Evolutionary conservation across 2,329 filamentous ascomycete species (phyloP), one percentile per base, ranked within the genome.

Genomic region (Calonectria ilicicola): DNA sequence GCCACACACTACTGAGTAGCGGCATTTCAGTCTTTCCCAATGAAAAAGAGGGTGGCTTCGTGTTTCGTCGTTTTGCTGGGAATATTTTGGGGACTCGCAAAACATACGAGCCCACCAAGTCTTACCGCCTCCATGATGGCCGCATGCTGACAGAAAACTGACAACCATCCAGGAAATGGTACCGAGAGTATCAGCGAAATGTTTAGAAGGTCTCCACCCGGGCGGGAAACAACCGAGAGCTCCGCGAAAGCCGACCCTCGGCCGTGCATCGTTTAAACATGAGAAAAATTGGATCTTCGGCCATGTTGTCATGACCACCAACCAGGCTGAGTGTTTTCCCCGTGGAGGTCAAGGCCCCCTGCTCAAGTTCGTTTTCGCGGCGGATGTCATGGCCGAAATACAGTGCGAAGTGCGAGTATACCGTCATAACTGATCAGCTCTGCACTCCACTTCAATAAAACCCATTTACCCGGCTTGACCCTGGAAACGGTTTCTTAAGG

Each of bases 61-160:
- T 72, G 65, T 72, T 53, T 60, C 14, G 23, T 17, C 26, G n/a
- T 47, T 42, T 21, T 60, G 29, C 10, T 29, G 32, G 46, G 58
- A 27, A 29, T 72, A 72, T 68, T 72, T 72, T 72, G 56, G 58
- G 69, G 32, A 35, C 46, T 46, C 44, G 38, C 40, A 47, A 49
- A 63, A 64, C 69, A 72, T 65, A 68, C 69, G 58, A 72, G 68
- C 69, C 69, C 69, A 68, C 69, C 69, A 67, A 53, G 23, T 23
- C 58, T 72, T 72, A 72, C 69, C 69, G 69, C 69, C 65, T 67
- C 65, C 40, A 21, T 35, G 56, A 67, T 72, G 58, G 69, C 58
- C 69, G 58, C 32, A 29, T 64, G 47, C 46, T 49, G 69, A 27
- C 69, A 44, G 40, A 47, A 42, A 35, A 40, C 40, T 35, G 51